A percentile compares a stretch with the other conserved stretches of the same genome.
Conservation (phyloP, 306 rosid species). For the Citrullus colocynthis region DNA sequence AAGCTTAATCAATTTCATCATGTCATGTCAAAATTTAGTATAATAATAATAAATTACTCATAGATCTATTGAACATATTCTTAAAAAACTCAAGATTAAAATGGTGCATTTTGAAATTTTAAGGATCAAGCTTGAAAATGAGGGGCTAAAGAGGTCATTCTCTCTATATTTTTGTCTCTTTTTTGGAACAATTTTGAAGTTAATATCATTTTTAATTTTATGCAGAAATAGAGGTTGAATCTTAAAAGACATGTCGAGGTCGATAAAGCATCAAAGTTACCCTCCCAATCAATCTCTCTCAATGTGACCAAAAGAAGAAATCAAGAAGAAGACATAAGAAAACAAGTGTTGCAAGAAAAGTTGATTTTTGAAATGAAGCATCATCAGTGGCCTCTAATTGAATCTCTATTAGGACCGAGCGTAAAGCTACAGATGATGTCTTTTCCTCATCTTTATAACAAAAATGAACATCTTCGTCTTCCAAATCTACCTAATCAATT, state of each 20-base stretch:
- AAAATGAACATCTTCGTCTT: background rate
- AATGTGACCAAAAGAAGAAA: background rate
- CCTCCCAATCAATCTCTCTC: background rate
- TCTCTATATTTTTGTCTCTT: no score
- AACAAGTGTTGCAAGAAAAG: background rate
- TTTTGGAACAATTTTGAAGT: background rate
- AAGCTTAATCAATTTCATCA: no score
- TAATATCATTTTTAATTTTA: background rate
- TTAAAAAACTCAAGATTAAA: no score
- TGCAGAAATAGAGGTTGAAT: background rate
- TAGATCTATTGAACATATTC: no score
- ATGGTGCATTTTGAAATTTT: no score
- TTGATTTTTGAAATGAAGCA: background rate
- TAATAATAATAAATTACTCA: no score
- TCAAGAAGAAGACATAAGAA: background rate
- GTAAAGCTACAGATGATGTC: background rate
- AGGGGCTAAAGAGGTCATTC: no score
- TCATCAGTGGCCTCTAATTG: background rate
- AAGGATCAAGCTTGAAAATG: no score
- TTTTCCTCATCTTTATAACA: background rate
- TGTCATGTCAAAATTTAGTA: no score
- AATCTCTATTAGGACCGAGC: background rate
- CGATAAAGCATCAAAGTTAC: background rate
- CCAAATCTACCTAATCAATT: background rate
- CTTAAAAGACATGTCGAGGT: background rate